phyloP scores from a whole-genome alignment of 1,139 yeast species.

The Candida sp. region DNA sequence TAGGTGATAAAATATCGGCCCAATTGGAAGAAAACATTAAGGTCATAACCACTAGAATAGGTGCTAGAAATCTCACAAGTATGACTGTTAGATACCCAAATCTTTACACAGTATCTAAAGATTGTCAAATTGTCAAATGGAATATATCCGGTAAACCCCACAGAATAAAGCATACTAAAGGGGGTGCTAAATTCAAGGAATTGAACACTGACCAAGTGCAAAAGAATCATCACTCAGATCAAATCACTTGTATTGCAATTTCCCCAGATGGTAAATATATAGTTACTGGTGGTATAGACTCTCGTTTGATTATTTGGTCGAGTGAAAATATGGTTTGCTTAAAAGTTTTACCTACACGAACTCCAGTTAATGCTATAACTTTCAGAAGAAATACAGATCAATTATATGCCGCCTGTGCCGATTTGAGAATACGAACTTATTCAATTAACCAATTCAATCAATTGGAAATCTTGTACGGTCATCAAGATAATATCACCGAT shows the following conservation, averaged over 20 bases:
- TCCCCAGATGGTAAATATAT: conserved; percentile 85
- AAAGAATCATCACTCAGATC: conserved; percentile 69
- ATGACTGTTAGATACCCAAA: conserved; percentile 53
- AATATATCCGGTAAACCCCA: conserved; percentile 49
- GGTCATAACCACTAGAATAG: conserved; percentile 49
- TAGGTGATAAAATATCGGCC: conserved; percentile 45
- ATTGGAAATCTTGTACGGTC: conserved; percentile 89
- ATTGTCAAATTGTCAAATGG: conserved; percentile 79
- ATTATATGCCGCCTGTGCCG: conserved; percentile 90
- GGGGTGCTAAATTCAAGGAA: conserved; percentile 48
- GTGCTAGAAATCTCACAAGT: conserved; percentile 55
- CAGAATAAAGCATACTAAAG: conserved; percentile 61
- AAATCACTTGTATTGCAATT: conserved; percentile 75
- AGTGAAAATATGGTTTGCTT: conserved; percentile 71
- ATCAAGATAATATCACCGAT: conserved; percentile 85
- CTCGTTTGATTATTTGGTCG: conserved; percentile 81
- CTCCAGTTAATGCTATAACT: conserved; percentile 67
- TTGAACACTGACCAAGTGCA: conserved; percentile 34
- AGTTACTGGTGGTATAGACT: conserved; percentile 89
- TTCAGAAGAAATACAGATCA: conserved; percentile 84
- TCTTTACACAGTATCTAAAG: conserved; percentile 83
- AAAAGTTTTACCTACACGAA: conserved; percentile 74
- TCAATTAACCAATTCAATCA: conserved; percentile 85
- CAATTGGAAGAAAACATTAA: conserved; percentile 40
- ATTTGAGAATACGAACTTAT: conserved; percentile 83